Conservation (phyloP, 306 rosid species). For the Cicer pinnatifidum region DNA sequence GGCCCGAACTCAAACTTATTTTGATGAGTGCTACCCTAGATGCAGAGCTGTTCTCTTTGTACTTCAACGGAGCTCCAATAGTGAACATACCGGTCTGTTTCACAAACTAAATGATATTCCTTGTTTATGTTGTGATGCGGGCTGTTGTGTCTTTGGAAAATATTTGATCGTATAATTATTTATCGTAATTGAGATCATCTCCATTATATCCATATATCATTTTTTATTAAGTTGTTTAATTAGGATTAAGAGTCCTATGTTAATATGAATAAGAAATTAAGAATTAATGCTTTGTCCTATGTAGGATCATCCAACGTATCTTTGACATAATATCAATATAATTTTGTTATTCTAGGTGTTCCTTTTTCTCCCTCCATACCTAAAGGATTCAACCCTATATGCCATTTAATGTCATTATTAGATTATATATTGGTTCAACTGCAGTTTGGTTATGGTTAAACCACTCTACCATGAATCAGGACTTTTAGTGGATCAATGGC, state of each 20-base stretch:
- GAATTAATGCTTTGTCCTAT: not conserved
- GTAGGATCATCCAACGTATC: not conserved
- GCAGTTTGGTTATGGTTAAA: not conserved
- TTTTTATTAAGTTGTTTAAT: no score
- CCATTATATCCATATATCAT: not conserved
- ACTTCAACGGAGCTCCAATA: slow-evolving; percentile 68
- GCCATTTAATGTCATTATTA: not conserved
- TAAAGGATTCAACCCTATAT: not conserved
- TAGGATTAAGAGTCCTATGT: not conserved
- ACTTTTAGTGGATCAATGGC: not conserved
- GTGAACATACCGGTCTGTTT: slow-evolving; percentile 73
- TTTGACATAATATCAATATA: not conserved
- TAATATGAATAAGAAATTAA: not conserved
- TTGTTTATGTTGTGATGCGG: slow-evolving; percentile 28
- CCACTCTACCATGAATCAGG: not conserved
- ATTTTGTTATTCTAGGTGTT: not conserved
- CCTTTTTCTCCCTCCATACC: not conserved
- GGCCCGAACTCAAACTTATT: slow-evolving; percentile 84
- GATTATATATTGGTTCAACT: not conserved
- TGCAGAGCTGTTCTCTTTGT: slow-evolving; percentile 84
- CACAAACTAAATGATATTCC: slow-evolving; percentile 32
- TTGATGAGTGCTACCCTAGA: slow-evolving; percentile 99
- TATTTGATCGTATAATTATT: not conserved
- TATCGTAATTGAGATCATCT: not conserved
- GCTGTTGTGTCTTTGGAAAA: slow-evolving; percentile 16